Conservation (phyloP, 257 asterid genomes). For the Solanum megistacrolobum region DNA sequence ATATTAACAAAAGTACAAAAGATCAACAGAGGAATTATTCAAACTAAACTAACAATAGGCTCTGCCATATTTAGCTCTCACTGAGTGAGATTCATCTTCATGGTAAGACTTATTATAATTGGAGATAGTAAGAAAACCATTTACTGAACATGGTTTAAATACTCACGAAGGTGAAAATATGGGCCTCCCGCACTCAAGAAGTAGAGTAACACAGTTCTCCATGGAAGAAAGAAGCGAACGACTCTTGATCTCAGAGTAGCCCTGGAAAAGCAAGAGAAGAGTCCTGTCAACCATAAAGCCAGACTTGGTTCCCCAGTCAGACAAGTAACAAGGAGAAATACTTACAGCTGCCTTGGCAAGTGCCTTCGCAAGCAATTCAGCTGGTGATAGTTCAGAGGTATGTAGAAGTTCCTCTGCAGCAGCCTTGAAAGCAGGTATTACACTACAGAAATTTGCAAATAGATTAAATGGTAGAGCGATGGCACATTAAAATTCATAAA, state of each 20-base stretch:
- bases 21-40: background rate
- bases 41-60: background rate
- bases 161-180: constrained; percentile 70
- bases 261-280: constrained; percentile 37
- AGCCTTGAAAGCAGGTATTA: constrained; percentile 78
- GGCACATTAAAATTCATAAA: background rate
- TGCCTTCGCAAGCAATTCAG: constrained; percentile 90
- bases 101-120: background rate
- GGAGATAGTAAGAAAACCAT: background rate
- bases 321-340: background rate
- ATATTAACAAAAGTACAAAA: background rate
- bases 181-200: constrained; percentile 70
- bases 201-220: constrained; percentile 77
- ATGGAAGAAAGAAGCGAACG: constrained; percentile 79
- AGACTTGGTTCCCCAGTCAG: background rate
- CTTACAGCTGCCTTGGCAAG: constrained; percentile 93
- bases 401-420: constrained; percentile 79
- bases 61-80: background rate
- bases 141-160: background rate
- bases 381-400: constrained; percentile 50
- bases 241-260: constrained; percentile 75
- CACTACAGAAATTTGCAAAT: constrained; percentile 29
- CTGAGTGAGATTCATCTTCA: background rate
- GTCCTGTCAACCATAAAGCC: background rate
- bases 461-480: background rate